Conservation (phyloP, 179 eudicot genomes). For the Drosera spatulata region DNA sequence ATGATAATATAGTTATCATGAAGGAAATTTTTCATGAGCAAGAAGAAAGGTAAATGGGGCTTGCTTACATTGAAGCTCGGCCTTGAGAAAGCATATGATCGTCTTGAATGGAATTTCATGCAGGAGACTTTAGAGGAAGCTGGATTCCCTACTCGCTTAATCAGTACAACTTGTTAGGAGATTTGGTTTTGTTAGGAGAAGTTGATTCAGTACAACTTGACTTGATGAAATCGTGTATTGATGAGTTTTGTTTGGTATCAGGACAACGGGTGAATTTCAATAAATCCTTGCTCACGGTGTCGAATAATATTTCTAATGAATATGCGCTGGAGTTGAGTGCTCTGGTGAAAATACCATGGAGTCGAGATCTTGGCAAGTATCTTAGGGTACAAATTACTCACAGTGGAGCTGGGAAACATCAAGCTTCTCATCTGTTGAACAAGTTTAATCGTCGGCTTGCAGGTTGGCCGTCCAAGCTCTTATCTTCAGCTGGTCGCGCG, state of each 20-base stretch:
- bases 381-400: not conserved
- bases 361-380: not conserved
- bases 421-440: not conserved
- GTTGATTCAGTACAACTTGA: not conserved
- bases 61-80: too few species aligned
- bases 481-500: not conserved
- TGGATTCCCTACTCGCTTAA: too few species aligned
- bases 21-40: not conserved
- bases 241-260: not conserved
- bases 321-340: too few species aligned
- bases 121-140: too few species aligned
- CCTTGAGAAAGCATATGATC: too few species aligned
- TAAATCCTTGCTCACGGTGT: too few species aligned
- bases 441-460: not conserved
- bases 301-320: too few species aligned
- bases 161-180: too few species aligned
- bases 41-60: too few species aligned
- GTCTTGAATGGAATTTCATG: too few species aligned
- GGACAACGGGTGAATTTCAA: not conserved
- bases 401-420: not conserved
- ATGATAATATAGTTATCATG: not conserved
- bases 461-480: not conserved
- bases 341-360: too few species aligned
- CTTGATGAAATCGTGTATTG: too few species aligned
- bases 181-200: not conserved